Evolutionary conservation across 2,329 filamentous ascomycete genomes (phyloP).

Genomic region (Penicillium oxalicum): DNA sequence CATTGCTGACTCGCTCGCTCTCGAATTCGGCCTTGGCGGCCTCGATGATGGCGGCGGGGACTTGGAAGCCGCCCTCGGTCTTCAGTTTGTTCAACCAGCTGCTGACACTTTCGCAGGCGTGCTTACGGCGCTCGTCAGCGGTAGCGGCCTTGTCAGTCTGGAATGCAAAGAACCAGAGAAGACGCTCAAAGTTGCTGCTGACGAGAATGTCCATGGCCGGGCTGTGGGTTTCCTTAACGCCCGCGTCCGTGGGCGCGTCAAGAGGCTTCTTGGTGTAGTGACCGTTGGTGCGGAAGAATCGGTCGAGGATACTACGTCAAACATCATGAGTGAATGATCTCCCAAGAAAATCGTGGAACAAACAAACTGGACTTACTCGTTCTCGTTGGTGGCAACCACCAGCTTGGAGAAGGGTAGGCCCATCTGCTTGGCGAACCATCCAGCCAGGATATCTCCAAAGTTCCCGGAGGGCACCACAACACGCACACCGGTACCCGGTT

Average conservation of each 20-base stretch:
- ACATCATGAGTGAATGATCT: background rate
- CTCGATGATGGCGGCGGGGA: conserved; percentile 66
- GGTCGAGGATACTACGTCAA: conserved; percentile 66
- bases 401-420: conserved; percentile 83
- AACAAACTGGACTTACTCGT: conserved; percentile 45
- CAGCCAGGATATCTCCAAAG: conserved; percentile 84
- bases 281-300: conserved; percentile 81
- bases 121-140: conserved; percentile 42
- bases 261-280: conserved; percentile 79
- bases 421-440: conserved; percentile 89
- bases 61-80: conserved; percentile 71
- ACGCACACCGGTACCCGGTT: conserved; percentile 55
- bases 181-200: conserved; percentile 90
- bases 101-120: conserved; percentile 66
- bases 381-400: conserved; percentile 91
- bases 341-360: background rate
- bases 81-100: conserved; percentile 78
- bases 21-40: conserved; percentile 70
- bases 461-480: conserved; percentile 94
- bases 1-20: conserved; percentile 63
- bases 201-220: conserved; percentile 98
- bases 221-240: conserved; percentile 83
- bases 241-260: conserved; percentile 41
- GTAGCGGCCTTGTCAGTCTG: conserved; percentile 50
- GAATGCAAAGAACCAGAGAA: conserved; percentile 85